Base-by-base conservation (phyloP, 306 rosid species). In the Cotoneaster glaucophyllus region DNA sequence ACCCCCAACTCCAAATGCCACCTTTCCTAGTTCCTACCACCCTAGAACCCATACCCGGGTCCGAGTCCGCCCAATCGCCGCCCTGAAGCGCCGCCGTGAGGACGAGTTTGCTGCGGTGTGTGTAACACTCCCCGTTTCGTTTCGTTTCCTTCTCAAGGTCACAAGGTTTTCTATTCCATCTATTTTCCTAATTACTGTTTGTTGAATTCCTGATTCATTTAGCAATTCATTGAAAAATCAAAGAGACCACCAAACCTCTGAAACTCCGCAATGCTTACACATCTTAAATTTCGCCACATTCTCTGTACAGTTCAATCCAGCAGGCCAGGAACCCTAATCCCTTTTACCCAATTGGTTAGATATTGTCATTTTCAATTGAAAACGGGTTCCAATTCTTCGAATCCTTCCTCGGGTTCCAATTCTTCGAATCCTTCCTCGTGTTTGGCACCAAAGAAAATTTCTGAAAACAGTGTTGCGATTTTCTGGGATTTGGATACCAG, bases 401-500 rank as follows among this genome's bases (percentile, higher is more conserved):
- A 56, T 39, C 69, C 77, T 62, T 74, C 70, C 15, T 67, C 5
- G 12, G 74, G 52, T 13, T 39, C 17, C 14, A 61, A 13, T 77
- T 76, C 68, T 41, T 50, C 74, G 24, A 78, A 56, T 39, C 69
- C 77, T 62, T 74, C 70, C 15, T 67, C 5, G 12, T 73, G 75
- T 48, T 73, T 37, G 53, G 15, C 68, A 50, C 71, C 83, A 8
- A 28, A 41, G 31, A 83, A 71, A n/a, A 71, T 28, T 19, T 6
- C 59, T 52, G 85, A 29, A 66, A 79, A 72, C 17, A 82, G 80
- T 67, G 97, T 93, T 15, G 97, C 89, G 24, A 78, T 93, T 70
- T 90, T 93, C 82, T 91, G 96, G 98, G 98, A 93, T 74, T 85
- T 93, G 79, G 90, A 93, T 64, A 91, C 88, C 82, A 91, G 84